phyloP scores from a whole-genome alignment of 257 asterid genomes.

The Scutellaria baicalensis region DNA sequence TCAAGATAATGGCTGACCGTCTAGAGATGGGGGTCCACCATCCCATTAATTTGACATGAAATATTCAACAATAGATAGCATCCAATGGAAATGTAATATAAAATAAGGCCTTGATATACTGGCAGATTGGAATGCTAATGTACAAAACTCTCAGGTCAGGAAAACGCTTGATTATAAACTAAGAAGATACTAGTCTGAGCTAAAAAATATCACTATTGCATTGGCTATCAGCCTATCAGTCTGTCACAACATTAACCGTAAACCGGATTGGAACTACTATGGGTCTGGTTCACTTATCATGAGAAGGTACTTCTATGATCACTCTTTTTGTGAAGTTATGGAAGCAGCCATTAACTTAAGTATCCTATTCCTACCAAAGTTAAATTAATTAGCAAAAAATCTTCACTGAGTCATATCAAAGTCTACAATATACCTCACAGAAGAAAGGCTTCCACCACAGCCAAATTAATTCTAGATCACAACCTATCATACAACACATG shows the following conservation, averaged over 20 bases:
- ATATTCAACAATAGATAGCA: background rate
- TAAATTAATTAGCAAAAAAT: background rate
- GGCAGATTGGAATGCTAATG: background rate
- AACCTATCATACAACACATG: constrained; percentile 3
- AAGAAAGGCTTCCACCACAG: background rate
- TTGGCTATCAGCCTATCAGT: background rate
- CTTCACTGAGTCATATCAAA: background rate
- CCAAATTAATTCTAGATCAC: background rate
- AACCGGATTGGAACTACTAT: background rate
- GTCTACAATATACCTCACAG: background rate
- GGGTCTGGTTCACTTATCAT: background rate
- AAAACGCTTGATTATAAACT: background rate
- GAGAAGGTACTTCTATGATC: background rate
- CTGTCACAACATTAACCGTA: background rate
- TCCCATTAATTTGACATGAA: background rate
- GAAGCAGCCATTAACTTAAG: background rate
- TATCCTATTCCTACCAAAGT: background rate
- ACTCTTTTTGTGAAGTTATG: background rate
- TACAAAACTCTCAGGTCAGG: background rate
- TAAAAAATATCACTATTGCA: background rate
- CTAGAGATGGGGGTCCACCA: background rate
- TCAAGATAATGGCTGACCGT: background rate
- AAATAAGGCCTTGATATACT: background rate
- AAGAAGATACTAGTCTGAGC: background rate
- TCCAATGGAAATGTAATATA: background rate